Evolutionary conservation across 352 stramenopile species (phyloP), one percentile per base, ranked within the genome.

Genomic region (Globisporangium carolinianum): DNA sequence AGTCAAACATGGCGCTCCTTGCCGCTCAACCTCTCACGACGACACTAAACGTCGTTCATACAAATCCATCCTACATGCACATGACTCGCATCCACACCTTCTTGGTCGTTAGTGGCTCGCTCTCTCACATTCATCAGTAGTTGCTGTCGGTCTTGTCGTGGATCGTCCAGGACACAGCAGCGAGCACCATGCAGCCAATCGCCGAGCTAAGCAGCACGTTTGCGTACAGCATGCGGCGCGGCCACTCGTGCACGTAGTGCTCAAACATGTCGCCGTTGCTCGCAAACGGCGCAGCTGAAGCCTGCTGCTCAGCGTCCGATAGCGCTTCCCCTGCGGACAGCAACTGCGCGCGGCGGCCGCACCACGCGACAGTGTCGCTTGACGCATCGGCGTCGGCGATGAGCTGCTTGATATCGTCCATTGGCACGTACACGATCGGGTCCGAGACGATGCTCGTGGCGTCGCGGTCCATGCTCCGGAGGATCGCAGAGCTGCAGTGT

Each of bases 161-260:
- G 43, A 48, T 5, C 43, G n/a, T 48, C 43, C 43, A 48, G 12
- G 43, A 48, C 43, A 14, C 43, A 6, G 43, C 43, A 24, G 43
- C 15, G 12, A 48, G 43, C 9, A 53, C 2, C 32, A 53, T 39
- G 32, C 49, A 53, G 9, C 49, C 49, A n/a, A 53, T 3, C 14
- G 35, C 11, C 17, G 17, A 43, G 12, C 51, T n/a, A 4, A 56
- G 51, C 37, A 56, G 39, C 15, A 56, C 37, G 51, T 56, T 48
- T 15, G 38, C 32, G 51, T 56, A 56, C 14, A 47, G 2, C 51
- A 48, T 48, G 37, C 51, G 51, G 8, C 18, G 43, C n/a, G 38
- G 38, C 51, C 51, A 56, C 24, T 56, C 51, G 41, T 42, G 15
- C 51, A 43, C 37, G 51, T 48, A 56, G 6, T 6, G 24, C 35